Evolutionary conservation across 805 yeast genomes (phyloP).

Genomic region (Candida pini): DNA sequence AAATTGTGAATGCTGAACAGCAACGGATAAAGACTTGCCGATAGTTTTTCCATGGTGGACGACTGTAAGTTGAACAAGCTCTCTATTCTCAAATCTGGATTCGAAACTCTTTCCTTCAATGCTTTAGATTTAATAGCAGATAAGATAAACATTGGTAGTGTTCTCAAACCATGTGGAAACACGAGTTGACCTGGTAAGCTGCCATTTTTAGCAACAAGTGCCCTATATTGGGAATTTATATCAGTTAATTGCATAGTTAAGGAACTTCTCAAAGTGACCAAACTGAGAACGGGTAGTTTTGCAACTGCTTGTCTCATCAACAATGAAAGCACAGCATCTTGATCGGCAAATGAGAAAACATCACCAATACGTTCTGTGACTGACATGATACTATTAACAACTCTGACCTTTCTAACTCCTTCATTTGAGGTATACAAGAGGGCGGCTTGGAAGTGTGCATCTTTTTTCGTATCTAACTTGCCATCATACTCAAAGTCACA

Average conservation of each 20-base stretch:
- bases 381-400: slow-evolving; percentile 77
- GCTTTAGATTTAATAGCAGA: slow-evolving; percentile 67
- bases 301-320: slow-evolving; percentile 44
- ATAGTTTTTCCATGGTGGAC: slow-evolving; percentile 50
- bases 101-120: slow-evolving; percentile 43
- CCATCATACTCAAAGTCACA: slow-evolving; percentile 76
- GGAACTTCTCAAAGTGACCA: slow-evolving; percentile 27
- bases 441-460: slow-evolving; percentile 90
- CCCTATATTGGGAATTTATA: slow-evolving; percentile 55
- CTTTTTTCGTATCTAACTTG: slow-evolving; percentile 59
- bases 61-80: slow-evolving; percentile 46
- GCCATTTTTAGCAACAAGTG: slow-evolving; percentile 36
- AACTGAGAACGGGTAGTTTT: slow-evolving; percentile 35
- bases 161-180: slow-evolving; percentile 74
- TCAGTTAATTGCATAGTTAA: slow-evolving; percentile 40
- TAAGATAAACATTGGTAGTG: slow-evolving; percentile 61
- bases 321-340: slow-evolving; percentile 54
- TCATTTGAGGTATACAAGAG: slow-evolving; percentile 70
- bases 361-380: slow-evolving; percentile 70
- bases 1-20: slow-evolving; percentile 67
- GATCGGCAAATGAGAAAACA: slow-evolving; percentile 75
- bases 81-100: slow-evolving; percentile 62
- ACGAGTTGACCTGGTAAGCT: slow-evolving; percentile 58
- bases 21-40: slow-evolving; percentile 73
- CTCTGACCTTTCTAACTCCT: slow-evolving; percentile 80